phyloP scores from a whole-genome alignment of 1,284 basidiomycete species.

The Mycosarcoma mackinlayi region DNA sequence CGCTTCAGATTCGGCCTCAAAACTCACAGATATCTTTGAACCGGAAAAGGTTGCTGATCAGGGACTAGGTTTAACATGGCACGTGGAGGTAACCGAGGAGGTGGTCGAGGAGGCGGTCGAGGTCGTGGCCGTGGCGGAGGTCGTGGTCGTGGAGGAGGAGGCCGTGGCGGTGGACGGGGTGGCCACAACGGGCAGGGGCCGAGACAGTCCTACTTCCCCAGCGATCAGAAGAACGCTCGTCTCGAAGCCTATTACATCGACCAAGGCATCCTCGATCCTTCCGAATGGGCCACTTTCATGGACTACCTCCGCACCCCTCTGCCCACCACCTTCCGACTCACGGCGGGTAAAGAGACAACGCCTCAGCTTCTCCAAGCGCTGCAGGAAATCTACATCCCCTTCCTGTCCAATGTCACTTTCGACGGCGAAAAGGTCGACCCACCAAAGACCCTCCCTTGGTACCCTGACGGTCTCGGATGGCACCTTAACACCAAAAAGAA shows the following conservation, averaged over 20 bases:
- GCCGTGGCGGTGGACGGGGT: constrained; percentile 33
- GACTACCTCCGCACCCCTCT: constrained; percentile 78
- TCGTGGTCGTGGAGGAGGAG: constrained; percentile 38
- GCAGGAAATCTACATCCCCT: constrained; percentile 76
- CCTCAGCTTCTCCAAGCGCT: constrained; percentile 62
- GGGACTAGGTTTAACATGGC: constrained; percentile 23
- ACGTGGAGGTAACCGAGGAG: constrained; percentile 41
- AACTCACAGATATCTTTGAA: not conserved
- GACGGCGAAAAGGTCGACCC: constrained; percentile 77
- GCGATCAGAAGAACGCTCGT: constrained; percentile 46
- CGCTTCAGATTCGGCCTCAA: not conserved
- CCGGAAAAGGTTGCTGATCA: not conserved
- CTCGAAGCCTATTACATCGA: constrained; percentile 66
- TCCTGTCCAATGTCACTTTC: constrained; percentile 79
- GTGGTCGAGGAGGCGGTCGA: constrained; percentile 34
- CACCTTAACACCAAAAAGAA: constrained; percentile 92
- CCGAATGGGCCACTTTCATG: constrained; percentile 84
- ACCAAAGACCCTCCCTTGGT: constrained; percentile 90
- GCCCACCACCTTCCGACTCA: constrained; percentile 94
- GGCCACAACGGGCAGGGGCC: constrained; percentile 20
- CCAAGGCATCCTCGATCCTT: constrained; percentile 60
- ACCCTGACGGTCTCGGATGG: constrained; percentile 93
- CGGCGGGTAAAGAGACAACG: constrained; percentile 69
- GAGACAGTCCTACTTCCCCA: constrained; percentile 20
- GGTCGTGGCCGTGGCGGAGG: constrained; percentile 40